These are phyloP conservation scores for Populus tomentosa DNA, from an alignment of 441 rosid genomes.

Conservation along the genomic window DNA sequence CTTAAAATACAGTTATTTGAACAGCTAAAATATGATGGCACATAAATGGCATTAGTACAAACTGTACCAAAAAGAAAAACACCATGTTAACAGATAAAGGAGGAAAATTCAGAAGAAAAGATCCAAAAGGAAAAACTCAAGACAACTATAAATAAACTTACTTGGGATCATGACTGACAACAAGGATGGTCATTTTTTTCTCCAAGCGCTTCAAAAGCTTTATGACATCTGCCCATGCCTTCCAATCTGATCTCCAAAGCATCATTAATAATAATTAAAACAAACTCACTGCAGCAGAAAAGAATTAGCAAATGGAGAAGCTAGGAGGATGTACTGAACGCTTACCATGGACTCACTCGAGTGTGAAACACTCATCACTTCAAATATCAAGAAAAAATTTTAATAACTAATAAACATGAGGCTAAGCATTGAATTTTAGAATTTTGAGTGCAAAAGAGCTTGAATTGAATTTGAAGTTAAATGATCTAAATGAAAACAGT, in stretches of 20 bases:
- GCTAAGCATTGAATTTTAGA: not conserved
- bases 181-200: slow-evolving; percentile 75
- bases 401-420: not conserved
- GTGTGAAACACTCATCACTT: not conserved
- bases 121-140: not conserved
- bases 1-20: not conserved
- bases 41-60: not conserved
- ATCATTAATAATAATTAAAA: not conserved
- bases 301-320: not conserved
- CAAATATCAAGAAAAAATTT: not conserved
- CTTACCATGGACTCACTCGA: not conserved
- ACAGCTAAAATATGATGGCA: not conserved
- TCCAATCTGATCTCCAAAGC: slow-evolving; percentile 63
- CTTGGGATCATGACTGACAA: slow-evolving; percentile 94
- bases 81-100: not conserved
- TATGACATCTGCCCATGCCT: slow-evolving; percentile 82
- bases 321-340: not conserved
- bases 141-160: slow-evolving; percentile 27
- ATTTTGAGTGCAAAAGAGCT: not conserved
- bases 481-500: not conserved
- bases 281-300: slow-evolving; percentile 1
- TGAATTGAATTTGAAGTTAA: not conserved
- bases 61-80: not conserved
- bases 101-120: slow-evolving; percentile 12
- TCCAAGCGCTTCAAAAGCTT: slow-evolving; percentile 84